Conservation (phyloP, 192 early-diverging fungal species). For the Coemansia sp. region DNA sequence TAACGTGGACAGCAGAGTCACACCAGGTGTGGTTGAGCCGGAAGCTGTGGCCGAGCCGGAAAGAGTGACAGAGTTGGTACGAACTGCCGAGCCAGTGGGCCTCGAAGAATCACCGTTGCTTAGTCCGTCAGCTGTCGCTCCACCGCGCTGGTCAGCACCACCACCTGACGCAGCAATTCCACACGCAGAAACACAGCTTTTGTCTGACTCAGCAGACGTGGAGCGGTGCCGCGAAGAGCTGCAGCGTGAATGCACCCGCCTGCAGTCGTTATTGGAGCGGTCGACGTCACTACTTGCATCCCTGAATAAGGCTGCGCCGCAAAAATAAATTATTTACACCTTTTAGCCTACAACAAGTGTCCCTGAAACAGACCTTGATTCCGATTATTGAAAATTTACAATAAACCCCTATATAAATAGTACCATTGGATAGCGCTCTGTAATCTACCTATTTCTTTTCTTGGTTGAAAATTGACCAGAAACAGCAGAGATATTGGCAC, state of each 20-base stretch:
- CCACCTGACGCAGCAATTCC: background rate
- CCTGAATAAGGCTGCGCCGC: constrained; percentile 20
- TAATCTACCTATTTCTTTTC: too few relatives aligned
- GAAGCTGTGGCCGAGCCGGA: background rate
- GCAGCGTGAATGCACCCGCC: constrained; percentile 40
- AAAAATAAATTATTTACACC: background rate
- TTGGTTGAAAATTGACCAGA: too few relatives aligned
- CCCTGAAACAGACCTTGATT: too few relatives aligned
- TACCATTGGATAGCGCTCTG: too few relatives aligned
- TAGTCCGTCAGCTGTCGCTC: background rate
- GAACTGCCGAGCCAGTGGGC: background rate
- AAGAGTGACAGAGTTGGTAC: too few relatives aligned
- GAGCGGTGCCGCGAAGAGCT: constrained; percentile 36
- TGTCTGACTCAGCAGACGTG: constrained; percentile 22
- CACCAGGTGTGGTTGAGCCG: background rate
- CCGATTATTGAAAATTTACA: too few relatives aligned
- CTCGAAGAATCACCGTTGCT: constrained; percentile 4
- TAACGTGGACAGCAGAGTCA: background rate
- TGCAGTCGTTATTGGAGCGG: constrained; percentile 35
- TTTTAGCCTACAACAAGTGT: too few relatives aligned
- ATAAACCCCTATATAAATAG: too few relatives aligned
- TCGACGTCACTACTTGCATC: constrained; percentile 41
- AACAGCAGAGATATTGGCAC: too few relatives aligned
- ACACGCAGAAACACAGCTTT: background rate
- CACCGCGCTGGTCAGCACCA: constrained; percentile 18